Base-by-base conservation (phyloP, 2,329 filamentous ascomycete genomes). In the Aspergillus spinulosporus region DNA sequence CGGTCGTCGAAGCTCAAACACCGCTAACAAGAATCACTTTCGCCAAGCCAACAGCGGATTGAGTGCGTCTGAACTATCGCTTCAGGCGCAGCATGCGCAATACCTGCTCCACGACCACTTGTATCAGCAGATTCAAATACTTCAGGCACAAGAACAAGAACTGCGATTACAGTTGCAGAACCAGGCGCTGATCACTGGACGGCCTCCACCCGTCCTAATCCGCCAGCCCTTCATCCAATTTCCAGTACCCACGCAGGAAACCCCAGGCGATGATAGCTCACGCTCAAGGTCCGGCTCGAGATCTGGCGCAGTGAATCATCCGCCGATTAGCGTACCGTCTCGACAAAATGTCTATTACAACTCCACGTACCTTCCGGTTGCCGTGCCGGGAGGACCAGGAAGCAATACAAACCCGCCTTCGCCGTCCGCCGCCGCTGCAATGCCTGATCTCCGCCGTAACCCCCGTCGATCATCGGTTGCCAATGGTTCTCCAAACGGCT, bases 1-100 rank as follows among this genome's bases (percentile, higher is more conserved):
- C 56, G 74, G 73, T 58, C 77, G 84, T 58, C 78, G 84, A 64
- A 77, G 84, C 12, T 86, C 84, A 2, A 84, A 82, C 68, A 80
- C 82, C 32, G 78, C 80, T 3, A 78, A 78, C 52, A 71, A 74
- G 56, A 73, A 69, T 52, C 72, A 69, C 58, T 68, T 72, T 55
- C 74, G 75, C 34, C 70, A 74, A 60, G 58, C 68, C 12, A 75
- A 73, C 45, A 62, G 67, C 43, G 65, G 65, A 40, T 68, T 73
- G 60, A 72, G 65, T 57, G 63, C 71, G 14, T 67, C 71, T 12
- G 76, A 76, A 43, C 61, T 75, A 54, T 73, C 72, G 47, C 63
- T 75, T 53, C 74, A 77, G 51, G 76, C 76, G 12, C 74, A 77
- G 54, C 76, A 79, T 57, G 77, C 78, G 6, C 77, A 79, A 59